These are phyloP conservation scores for Neckera pumila DNA, from an alignment of 225 moss, liverwort and hornwort species.

Conservation along the genomic window DNA sequence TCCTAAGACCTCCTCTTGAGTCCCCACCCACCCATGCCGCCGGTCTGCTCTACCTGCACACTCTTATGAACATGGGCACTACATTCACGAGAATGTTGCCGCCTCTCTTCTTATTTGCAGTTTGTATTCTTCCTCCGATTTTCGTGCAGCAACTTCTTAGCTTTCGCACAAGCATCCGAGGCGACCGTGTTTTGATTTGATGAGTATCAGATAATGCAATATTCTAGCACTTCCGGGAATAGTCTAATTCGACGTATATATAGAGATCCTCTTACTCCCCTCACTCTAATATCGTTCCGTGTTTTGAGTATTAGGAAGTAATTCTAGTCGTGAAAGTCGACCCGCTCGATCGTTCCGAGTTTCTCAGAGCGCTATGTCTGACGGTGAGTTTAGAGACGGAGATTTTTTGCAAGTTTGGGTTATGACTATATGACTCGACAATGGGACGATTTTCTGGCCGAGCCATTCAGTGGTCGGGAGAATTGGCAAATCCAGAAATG, in stretches of 20 bases:
- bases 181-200: background rate
- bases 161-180: background rate
- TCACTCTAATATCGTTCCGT: background rate
- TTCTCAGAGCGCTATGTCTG: background rate
- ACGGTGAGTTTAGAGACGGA: background rate
- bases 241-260: background rate
- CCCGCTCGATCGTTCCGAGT: background rate
- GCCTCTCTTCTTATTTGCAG: background rate
- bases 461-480: background rate
- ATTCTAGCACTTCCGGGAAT: background rate
- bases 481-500: background rate
- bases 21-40: constrained; percentile 6
- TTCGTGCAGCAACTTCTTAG: background rate
- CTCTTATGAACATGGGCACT: constrained; percentile 1
- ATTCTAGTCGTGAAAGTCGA: background rate
- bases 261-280: background rate
- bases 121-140: background rate
- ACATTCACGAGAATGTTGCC: background rate
- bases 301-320: background rate
- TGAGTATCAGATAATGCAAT: background rate
- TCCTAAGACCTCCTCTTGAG: constrained; percentile 1
- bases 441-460: background rate
- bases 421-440: background rate
- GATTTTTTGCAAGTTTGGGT: background rate
- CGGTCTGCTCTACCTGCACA: constrained; percentile 9